These are phyloP conservation scores for Aspergillus sp. DNA, from an alignment of 2,329 filamentous ascomycete genomes.

Conservation along the genomic window DNA sequence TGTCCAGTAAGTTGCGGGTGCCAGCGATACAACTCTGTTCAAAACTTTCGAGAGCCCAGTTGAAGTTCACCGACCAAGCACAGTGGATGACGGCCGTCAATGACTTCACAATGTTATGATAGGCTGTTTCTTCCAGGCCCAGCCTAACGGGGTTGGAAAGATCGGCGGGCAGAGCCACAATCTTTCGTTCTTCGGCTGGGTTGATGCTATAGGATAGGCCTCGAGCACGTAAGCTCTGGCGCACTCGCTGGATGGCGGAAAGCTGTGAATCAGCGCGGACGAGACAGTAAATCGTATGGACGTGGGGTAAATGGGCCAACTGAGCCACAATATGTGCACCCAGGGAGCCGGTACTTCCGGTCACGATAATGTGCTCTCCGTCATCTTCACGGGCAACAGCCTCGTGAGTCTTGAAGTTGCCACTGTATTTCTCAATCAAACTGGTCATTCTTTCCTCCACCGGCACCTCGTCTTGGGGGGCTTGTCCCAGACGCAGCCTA, in stretches of 20 bases:
- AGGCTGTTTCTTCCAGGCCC: slow-evolving; percentile 46
- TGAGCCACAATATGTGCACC: slow-evolving; percentile 58
- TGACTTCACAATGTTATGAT: slow-evolving; percentile 40
- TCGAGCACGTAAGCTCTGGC: slow-evolving; percentile 40
- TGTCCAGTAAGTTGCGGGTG: slow-evolving; percentile 43
- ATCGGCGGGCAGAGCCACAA: slow-evolving; percentile 48
- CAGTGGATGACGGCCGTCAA: slow-evolving; percentile 60
- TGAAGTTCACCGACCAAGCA: slow-evolving; percentile 68
- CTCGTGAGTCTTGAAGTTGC: slow-evolving; percentile 25
- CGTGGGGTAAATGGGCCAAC: slow-evolving; percentile 38
- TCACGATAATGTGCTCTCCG: slow-evolving; percentile 45
- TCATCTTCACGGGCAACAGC: slow-evolving; percentile 12
- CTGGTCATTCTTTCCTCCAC: slow-evolving; percentile 45
- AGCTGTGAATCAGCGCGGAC: slow-evolving; percentile 48
- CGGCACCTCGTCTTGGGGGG: slow-evolving; percentile 16
- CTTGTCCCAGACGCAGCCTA: slow-evolving; percentile 9
- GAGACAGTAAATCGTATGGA: slow-evolving; percentile 52
- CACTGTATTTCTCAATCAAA: slow-evolving; percentile 47
- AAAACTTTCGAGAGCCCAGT: slow-evolving; percentile 56
- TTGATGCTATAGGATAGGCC: slow-evolving; percentile 9
- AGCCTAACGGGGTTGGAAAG: slow-evolving; percentile 47
- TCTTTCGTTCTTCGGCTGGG: slow-evolving; percentile 28
- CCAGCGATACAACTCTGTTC: slow-evolving; percentile 52
- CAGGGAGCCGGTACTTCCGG: slow-evolving; percentile 65
- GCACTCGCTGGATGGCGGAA: slow-evolving; percentile 45